Evolutionary conservation across 2,329 filamentous ascomycete species (phyloP), one percentile per base, ranked within the genome.

Genomic region (Botrytis aclada): DNA sequence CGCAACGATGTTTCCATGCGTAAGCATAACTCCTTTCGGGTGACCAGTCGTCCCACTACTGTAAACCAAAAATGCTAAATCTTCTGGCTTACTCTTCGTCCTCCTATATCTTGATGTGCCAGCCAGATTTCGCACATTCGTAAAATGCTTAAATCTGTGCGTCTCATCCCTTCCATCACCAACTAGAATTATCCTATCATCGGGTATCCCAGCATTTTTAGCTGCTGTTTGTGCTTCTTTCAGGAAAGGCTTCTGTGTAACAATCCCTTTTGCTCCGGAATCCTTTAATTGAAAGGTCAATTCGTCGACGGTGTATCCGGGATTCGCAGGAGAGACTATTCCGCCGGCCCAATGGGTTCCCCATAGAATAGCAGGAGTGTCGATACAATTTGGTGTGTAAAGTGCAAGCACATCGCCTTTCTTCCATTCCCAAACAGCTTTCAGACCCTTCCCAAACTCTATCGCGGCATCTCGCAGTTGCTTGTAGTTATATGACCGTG

Each of bases 21-120:
- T 92, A 45, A 98, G 85, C 88, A 93, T 92, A 22, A 98, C 95
- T 25, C 95, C 95, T 82, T 98, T 98, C 0, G 95, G 95, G 69
- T 94, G 84, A 2, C 95, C 95, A 0, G 95, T 98, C 0, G 95
- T 98, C 12, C 95, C 95, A 12, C 92, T 95, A 67, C 91, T 94
- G 62, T 97, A 98, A 0, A 97, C 93, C 73, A 98, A 83, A 79
- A 96, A 97, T 0, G 93, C 92, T 39, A 96, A 81, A 80, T 97
- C 94, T 73, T 89, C 90, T 0, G 93, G 88, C 66, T 92, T 85
- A 69, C 94, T 83, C 77, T 88, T 89, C 7, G 89, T 84, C 72
- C 87, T 87, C 29, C 88, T 85, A 78, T 88, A 89, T 76, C 88
- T 85, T 4, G 86, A 84, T 0, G 87, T 84, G 5, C 88, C 86